Conservation (phyloP, 2,329 filamentous ascomycete species). For the Rutstroemia sp. region DNA sequence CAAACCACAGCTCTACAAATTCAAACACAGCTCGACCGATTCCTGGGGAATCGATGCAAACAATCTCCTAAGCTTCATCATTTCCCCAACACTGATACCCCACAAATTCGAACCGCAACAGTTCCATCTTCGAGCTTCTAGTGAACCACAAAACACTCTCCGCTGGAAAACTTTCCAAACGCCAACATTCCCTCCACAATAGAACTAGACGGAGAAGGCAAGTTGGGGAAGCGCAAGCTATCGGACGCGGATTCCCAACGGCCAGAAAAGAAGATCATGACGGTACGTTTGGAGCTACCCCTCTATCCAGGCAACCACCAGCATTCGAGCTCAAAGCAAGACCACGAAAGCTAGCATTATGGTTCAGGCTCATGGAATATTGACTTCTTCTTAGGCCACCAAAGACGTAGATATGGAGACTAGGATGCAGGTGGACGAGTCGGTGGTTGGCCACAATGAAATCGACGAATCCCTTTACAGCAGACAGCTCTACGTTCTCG, state of each 20-base stretch:
- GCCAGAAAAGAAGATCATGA: slow-evolving; percentile 53
- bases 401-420: slow-evolving; percentile 57
- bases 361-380: not conserved
- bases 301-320: slow-evolving; percentile 8
- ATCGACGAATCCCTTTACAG: slow-evolving; percentile 71
- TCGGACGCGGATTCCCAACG: slow-evolving; percentile 52
- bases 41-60: not conserved
- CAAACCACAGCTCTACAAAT: not conserved
- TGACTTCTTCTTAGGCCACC: slow-evolving; percentile 31
- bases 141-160: slow-evolving; percentile 15
- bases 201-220: slow-evolving; percentile 29
- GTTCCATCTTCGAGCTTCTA: slow-evolving; percentile 9
- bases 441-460: slow-evolving; percentile 46
- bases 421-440: slow-evolving; percentile 58
- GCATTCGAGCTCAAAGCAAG: not conserved
- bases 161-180: slow-evolving; percentile 20
- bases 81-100: not conserved
- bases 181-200: slow-evolving; percentile 28
- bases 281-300: slow-evolving; percentile 39
- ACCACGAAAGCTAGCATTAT: not conserved
- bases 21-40: not conserved
- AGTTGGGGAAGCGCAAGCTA: slow-evolving; percentile 62
- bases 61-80: not conserved
- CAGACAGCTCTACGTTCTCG: slow-evolving; percentile 64
- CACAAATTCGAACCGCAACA: slow-evolving; percentile 2